These are phyloP conservation scores for Multifurca ochricompacta DNA, from an alignment of 768 basidiomycete species.

Conservation along the genomic window DNA sequence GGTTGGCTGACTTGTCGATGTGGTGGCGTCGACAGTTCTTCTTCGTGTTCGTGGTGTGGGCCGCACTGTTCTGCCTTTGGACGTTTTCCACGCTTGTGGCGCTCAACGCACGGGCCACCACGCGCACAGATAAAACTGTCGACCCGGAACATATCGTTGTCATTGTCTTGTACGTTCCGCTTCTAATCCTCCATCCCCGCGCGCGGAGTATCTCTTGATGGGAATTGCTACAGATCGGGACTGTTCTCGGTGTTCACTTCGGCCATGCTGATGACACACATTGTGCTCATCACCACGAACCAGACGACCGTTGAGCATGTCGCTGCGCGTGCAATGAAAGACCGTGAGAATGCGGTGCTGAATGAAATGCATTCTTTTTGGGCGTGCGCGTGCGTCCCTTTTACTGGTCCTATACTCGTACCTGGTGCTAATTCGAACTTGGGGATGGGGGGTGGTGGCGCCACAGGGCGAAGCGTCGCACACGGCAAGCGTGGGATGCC, in stretches of 20 bases:
- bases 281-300: conserved; percentile 50
- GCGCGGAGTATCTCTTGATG: not conserved
- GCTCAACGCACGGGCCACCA: conserved; percentile 35
- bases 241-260: conserved; percentile 67
- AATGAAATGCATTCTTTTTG: conserved; percentile 46
- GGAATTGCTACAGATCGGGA: conserved; percentile 43
- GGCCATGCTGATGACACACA: conserved; percentile 50
- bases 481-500: conserved; percentile 49
- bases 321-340: conserved; percentile 46
- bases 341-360: conserved; percentile 51
- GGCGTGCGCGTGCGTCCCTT: conserved; percentile 41
- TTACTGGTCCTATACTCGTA: not conserved
- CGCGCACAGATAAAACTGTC: conserved; percentile 26
- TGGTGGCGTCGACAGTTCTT: conserved; percentile 52
- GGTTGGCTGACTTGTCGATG: not conserved
- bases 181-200: not conserved
- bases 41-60: conserved; percentile 68
- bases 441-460: not conserved
- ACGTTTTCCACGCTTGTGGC: conserved; percentile 52
- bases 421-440: not conserved
- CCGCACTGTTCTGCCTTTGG: conserved; percentile 52
- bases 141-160: conserved; percentile 68
- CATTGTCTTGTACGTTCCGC: conserved; percentile 59
- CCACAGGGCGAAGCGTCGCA: conserved; percentile 43
- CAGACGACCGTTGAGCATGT: conserved; percentile 81